A percentile compares a stretch with the other conserved stretches of the same genome.
phyloP scores from a whole-genome alignment of 164 flowering plant genomes.

The Protea cynaroides region DNA sequence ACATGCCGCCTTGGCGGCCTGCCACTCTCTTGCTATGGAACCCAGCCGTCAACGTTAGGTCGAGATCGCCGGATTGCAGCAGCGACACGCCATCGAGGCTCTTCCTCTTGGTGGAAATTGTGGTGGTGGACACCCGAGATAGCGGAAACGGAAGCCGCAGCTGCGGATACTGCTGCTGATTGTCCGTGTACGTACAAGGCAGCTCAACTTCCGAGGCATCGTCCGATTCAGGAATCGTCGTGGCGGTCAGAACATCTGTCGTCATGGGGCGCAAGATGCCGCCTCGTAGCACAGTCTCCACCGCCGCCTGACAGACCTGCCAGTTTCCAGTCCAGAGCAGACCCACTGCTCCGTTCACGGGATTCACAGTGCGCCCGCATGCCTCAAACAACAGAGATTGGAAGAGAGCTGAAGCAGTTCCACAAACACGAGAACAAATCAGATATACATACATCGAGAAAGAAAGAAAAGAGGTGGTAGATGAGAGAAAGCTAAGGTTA shows the following conservation, averaged over 20 bases:
- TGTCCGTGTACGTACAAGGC: conserved; percentile 10
- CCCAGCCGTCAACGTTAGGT: conserved; percentile 42
- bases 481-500: conserved; percentile 13
- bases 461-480: not conserved
- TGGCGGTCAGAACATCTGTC: conserved; percentile 29
- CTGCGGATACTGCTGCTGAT: conserved; percentile 7
- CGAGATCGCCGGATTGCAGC: conserved; percentile 36
- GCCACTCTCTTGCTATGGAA: conserved; percentile 4
- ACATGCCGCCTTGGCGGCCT: not conserved
- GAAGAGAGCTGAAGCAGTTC: conserved; percentile 46
- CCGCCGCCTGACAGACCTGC: conserved; percentile 73
- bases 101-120: conserved; percentile 20
- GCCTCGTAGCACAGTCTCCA: conserved; percentile 65
- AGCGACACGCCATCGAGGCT: conserved; percentile 13
- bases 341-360: conserved; percentile 88
- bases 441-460: too few relatives aligned
- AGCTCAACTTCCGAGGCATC: conserved; percentile 27
- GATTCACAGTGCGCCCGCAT: conserved; percentile 77
- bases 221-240: conserved; percentile 20
- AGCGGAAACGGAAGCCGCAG: conserved; percentile 15
- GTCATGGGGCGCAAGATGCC: conserved; percentile 46
- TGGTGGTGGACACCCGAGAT: conserved; percentile 12
- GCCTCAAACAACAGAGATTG: conserved; percentile 73
- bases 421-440: not conserved
- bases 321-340: conserved; percentile 74